Evolutionary conservation across 495 filamentous ascomycete species (phyloP), one percentile per base, ranked within the genome.

Genomic region (Clavariopsis aquatica): DNA sequence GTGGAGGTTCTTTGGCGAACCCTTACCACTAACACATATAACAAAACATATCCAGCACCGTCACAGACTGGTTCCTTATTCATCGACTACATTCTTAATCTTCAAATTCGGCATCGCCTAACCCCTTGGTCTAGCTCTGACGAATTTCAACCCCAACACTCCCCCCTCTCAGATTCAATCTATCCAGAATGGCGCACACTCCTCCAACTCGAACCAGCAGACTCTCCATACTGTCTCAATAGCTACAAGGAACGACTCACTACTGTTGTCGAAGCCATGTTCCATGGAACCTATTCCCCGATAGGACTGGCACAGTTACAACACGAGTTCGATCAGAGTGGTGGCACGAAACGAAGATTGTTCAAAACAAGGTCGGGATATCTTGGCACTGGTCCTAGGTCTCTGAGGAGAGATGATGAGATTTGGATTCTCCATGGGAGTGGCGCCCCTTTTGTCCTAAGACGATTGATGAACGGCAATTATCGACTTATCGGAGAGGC

Each of bases 41-140:
- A 54, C 38, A 55, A 64, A 23, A 56, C 28, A 10, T 53, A 56
- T 34, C 66, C 62, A 23, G 61, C 66, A 23, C 66, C 66, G 19
- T 13, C 38, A 4, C 5, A 43, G 3, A 45, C 51, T 4, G 66
- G 66, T 6, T 28, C 23, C 15, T 51, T 69, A 1, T 69, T 69
- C 52, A 65, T 69, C 28, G 66, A 65, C 41, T 69, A 69, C 49
- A 57, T 65, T 41, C 49, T 69, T 1, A 69, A 65, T 53, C 52
- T 69, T 12, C 66, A 65, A 49, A 69, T 69, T 17, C 55, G 57
- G 1, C 66, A 69, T 28, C 56, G 66, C 12, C 29, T 69, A 13
- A 69, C 31, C 41, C 66, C 66, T 10, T 69, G 62, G 60, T 69
- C 66, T n/a, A 69, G 60, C 53, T 26, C 46, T 3, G 54, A 64